A percentile compares a stretch with the other conserved stretches of the same genome.
phyloP scores from a whole-genome alignment of 2,329 filamentous ascomycete genomes.

The Penicillium freii region DNA sequence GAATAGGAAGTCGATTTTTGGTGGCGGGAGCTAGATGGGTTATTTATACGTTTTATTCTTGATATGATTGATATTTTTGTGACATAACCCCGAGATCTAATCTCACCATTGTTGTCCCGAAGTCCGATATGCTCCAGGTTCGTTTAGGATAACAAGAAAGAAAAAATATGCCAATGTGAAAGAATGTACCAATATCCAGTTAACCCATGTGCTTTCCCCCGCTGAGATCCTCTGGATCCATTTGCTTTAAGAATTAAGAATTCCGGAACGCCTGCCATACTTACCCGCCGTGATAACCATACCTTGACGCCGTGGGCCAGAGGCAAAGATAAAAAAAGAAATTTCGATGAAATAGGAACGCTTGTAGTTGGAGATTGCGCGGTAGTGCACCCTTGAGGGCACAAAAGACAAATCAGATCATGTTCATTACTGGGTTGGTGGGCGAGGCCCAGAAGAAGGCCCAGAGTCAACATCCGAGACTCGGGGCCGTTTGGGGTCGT shows the following conservation, averaged over 20 bases:
- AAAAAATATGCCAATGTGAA: neutral
- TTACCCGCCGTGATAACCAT: neutral
- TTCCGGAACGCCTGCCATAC: neutral
- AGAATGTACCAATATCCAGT: neutral
- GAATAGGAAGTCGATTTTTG: neutral
- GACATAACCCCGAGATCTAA: neutral
- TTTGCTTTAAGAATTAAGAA: neutral
- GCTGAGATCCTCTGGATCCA: neutral
- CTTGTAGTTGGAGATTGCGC: neutral
- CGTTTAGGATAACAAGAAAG: neutral
- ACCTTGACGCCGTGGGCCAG: neutral
- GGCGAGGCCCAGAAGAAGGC: conserved; percentile 10
- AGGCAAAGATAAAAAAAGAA: neutral
- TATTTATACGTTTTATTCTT: neutral
- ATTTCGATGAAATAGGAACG: neutral
- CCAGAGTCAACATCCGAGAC: conserved; percentile 21
- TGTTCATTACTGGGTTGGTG: conserved; percentile 3
- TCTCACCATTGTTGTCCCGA: neutral
- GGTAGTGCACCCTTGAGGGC: neutral
- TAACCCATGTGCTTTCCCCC: neutral
- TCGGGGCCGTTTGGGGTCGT: conserved; percentile 36
- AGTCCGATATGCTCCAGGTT: neutral
- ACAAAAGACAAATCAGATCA: neutral
- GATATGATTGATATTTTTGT: neutral
- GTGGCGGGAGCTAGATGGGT: neutral